These are phyloP conservation scores for Aspergillus haitiensis DNA, from an alignment of 495 filamentous ascomycete species.

Conservation along the genomic window DNA sequence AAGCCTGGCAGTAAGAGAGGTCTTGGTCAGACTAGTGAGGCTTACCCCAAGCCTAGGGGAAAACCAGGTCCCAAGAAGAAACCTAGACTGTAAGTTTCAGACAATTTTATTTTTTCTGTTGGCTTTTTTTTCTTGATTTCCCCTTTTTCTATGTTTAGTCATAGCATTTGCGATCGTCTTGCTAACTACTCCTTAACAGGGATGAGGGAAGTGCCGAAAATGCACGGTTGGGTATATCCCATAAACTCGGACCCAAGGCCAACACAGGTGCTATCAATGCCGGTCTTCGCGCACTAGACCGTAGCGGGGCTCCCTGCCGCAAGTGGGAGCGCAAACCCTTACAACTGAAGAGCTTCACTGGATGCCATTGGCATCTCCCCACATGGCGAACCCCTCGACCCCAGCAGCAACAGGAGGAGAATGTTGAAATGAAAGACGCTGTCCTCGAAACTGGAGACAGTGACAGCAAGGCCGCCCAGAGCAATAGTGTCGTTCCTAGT, in stretches of 20 bases:
- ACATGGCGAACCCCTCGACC: conserved; percentile 77
- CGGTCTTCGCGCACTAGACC: conserved; percentile 87
- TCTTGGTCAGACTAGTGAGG: conserved; percentile 57
- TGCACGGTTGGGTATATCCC: conserved; percentile 46
- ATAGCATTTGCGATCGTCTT: not conserved
- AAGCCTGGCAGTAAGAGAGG: conserved; percentile 61
- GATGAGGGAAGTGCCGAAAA: conserved; percentile 62
- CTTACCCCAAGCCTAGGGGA: conserved; percentile 64
- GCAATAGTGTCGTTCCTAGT: conserved; percentile 58
- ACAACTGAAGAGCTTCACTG: conserved; percentile 89
- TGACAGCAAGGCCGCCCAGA: conserved; percentile 75
- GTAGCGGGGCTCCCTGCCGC: conserved; percentile 84
- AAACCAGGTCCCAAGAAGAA: conserved; percentile 97
- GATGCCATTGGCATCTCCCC: conserved; percentile 77
- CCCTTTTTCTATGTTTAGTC: not conserved
- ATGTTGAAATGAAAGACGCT: conserved; percentile 44
- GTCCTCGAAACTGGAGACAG: conserved; percentile 58
- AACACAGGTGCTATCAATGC: conserved; percentile 99
- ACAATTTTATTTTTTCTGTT: not conserved
- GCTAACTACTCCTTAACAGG: conserved; percentile 38
- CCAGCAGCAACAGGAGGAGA: conserved; percentile 36
- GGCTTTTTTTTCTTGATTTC: not conserved
- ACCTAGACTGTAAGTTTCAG: conserved; percentile 74
- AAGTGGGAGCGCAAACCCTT: conserved; percentile 85
- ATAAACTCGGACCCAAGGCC: conserved; percentile 93